Evolutionary conservation across 1,284 basidiomycete genomes (phyloP).

Genomic region (Anthracocystis setariae): DNA sequence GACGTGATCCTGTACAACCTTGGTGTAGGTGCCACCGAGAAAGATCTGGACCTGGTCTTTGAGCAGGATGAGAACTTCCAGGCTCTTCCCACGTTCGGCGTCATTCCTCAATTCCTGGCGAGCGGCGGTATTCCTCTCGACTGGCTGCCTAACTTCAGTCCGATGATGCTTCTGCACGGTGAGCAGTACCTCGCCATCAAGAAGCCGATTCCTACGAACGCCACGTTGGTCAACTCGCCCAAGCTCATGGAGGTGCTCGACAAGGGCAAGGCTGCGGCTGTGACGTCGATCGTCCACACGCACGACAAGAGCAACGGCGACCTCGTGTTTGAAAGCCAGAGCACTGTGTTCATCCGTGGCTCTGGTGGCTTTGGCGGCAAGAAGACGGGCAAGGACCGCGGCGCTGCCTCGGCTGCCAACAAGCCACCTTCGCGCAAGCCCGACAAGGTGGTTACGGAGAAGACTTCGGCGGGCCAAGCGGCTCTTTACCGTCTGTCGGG

Average conservation of each 20-base stretch:
- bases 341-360: slow-evolving; percentile 91
- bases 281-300: slow-evolving; percentile 50
- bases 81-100: slow-evolving; percentile 91
- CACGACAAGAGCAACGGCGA: slow-evolving; percentile 74
- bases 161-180: slow-evolving; percentile 96
- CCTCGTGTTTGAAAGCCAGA: slow-evolving; percentile 90
- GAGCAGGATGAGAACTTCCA: slow-evolving; percentile 88
- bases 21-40: slow-evolving; percentile 91
- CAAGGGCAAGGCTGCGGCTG: slow-evolving; percentile 64
- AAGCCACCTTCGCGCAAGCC: slow-evolving; percentile 73
- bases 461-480: slow-evolving; percentile 71
- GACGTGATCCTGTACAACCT: slow-evolving; percentile 97
- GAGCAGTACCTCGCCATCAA: slow-evolving; percentile 95
- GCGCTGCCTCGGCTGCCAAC: slow-evolving; percentile 86
- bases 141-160: slow-evolving; percentile 91
- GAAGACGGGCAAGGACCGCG: slow-evolving; percentile 86
- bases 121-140: slow-evolving; percentile 72
- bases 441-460: slow-evolving; percentile 62
- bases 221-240: slow-evolving; percentile 81
- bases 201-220: slow-evolving; percentile 85
- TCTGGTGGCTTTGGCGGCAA: slow-evolving; percentile 95
- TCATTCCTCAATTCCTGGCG: slow-evolving; percentile 84
- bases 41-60: slow-evolving; percentile 90
- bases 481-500: slow-evolving; percentile 74
- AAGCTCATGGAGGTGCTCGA: slow-evolving; percentile 72